Conservation (phyloP, 306 rosid genomes). For the Astragalus membranaceus region DNA sequence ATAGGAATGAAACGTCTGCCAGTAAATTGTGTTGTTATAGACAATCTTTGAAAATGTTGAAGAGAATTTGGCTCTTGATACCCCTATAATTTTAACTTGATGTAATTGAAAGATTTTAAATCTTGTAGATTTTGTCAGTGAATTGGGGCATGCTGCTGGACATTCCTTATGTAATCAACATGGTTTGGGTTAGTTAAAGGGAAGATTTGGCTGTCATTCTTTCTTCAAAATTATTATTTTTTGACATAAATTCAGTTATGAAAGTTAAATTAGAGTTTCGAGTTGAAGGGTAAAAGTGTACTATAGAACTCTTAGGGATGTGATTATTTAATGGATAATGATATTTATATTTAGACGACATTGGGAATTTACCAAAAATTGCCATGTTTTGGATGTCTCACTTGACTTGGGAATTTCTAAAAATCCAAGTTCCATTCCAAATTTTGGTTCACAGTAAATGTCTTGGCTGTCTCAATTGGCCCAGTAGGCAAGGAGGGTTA, state of each 20-base stretch:
- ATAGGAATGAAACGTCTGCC: not conserved
- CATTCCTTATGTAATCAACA: constrained; percentile 2
- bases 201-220: not conserved
- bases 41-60: constrained; percentile 18
- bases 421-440: too few relatives aligned
- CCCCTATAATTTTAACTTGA: constrained; percentile 1
- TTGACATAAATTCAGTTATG: not conserved
- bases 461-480: too few relatives aligned
- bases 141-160: constrained; percentile 12
- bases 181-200: not conserved
- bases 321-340: not conserved
- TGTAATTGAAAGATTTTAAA: constrained; percentile 24
- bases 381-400: too few relatives aligned
- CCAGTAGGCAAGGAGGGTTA: too few relatives aligned
- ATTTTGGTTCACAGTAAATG: too few relatives aligned
- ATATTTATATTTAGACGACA: not conserved
- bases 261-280: not conserved
- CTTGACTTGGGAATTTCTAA: too few relatives aligned
- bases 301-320: not conserved
- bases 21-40: constrained; percentile 21
- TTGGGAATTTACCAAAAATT: too few relatives aligned
- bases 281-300: not conserved
- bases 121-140: constrained; percentile 14
- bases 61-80: constrained; percentile 18
- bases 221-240: not conserved